A percentile compares a stretch with the other conserved stretches of the same genome.
phyloP scores from a whole-genome alignment of 768 basidiomycete species.

The Pleurotus platypus region DNA sequence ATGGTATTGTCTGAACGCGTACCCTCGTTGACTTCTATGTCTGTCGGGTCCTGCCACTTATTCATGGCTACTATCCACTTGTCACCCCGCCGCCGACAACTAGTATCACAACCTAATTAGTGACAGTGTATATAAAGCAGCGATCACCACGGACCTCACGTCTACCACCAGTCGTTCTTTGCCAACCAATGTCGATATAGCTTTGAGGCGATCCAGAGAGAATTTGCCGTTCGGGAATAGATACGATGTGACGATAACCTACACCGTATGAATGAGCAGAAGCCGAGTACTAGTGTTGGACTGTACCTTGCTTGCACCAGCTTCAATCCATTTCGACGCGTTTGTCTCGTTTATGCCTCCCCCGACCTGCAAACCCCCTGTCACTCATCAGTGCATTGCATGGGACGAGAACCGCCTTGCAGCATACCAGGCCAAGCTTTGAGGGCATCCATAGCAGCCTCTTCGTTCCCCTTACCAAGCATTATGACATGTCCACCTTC shows the following conservation, averaged over 20 bases:
- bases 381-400: constrained; percentile 4
- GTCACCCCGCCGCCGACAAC: constrained; percentile 74
- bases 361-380: constrained; percentile 81
- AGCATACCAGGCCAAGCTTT: constrained; percentile 73
- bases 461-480: constrained; percentile 86
- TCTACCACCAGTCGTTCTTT: constrained; percentile 92
- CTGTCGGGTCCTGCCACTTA: constrained; percentile 96
- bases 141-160: constrained; percentile 61
- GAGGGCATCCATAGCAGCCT: constrained; percentile 83
- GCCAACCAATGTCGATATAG: constrained; percentile 61
- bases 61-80: constrained; percentile 98
- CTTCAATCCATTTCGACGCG: constrained; percentile 79
- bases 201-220: constrained; percentile 64
- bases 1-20: constrained; percentile 1
- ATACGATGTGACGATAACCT: constrained; percentile 98
- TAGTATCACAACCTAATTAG: constrained; percentile 23
- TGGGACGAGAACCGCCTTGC: not conserved
- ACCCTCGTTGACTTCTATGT: constrained; percentile 90
- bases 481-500: constrained; percentile 95
- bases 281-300: not conserved
- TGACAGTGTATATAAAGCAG: not conserved
- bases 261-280: not conserved
- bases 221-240: constrained; percentile 87
- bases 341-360: constrained; percentile 87
- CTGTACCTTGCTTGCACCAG: constrained; percentile 82